A percentile compares a stretch with the other conserved stretches of the same genome.
Conservation (phyloP, 2,329 filamentous ascomycete genomes). For the Aspergillus niger region DNA sequence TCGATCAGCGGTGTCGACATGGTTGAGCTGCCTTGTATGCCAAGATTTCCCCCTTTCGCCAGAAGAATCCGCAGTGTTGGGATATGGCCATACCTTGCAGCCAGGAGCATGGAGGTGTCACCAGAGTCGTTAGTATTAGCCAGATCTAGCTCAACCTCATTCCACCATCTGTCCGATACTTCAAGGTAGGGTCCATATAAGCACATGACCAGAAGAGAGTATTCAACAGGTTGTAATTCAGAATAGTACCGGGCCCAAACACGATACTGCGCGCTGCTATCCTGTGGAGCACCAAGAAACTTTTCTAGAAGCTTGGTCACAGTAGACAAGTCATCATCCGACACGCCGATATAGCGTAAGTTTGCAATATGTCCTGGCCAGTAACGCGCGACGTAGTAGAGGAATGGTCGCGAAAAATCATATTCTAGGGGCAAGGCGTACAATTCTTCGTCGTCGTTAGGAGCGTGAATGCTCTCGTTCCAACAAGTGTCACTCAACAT, state of each 20-base stretch:
- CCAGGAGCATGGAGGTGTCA: background rate
- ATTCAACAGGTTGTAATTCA: background rate
- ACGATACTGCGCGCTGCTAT: background rate
- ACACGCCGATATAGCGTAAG: background rate
- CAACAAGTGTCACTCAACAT: background rate
- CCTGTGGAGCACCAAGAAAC: background rate
- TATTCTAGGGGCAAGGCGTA: too few species aligned
- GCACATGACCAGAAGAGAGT: background rate
- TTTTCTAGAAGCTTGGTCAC: background rate
- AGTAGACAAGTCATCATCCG: background rate
- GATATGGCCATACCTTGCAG: background rate
- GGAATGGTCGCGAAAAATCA: background rate
- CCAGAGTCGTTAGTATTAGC: background rate
- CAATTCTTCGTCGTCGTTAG: too few species aligned
- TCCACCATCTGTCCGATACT: background rate
- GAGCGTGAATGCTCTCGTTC: too few species aligned
- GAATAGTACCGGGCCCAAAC: background rate
- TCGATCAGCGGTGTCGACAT: too few species aligned
- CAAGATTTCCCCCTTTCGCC: background rate
- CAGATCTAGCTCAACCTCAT: background rate
- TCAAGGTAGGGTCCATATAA: background rate
- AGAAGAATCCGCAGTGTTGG: background rate
- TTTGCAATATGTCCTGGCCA: background rate
- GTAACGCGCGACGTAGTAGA: background rate
- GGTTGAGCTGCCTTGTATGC: background rate